Evolutionary conservation across 345 rosid species (phyloP).

Genomic region (Erysimum cheiranthoides): DNA sequence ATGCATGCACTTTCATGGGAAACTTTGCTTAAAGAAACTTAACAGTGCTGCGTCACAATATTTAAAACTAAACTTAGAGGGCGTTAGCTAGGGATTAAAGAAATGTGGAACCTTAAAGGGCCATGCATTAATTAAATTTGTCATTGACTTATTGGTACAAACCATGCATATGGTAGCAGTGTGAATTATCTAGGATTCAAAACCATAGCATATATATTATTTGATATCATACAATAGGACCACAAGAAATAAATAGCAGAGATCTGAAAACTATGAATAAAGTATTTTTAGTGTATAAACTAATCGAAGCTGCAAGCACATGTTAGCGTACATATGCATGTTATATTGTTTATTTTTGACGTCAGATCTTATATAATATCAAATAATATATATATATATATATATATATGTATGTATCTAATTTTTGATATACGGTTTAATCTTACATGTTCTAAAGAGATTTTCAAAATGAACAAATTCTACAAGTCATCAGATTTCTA

Average conservation of each 20-base stretch:
- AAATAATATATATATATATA: background rate
- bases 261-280: background rate
- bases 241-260: background rate
- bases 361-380: background rate
- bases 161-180: slow-evolving; percentile 24
- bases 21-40: slow-evolving; percentile 2
- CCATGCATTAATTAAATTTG: slow-evolving; percentile 25
- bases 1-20: background rate
- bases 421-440: background rate
- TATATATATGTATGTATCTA: background rate
- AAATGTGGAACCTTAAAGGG: background rate
- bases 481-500: background rate
- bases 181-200: background rate
- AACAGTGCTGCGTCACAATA: slow-evolving; percentile 13
- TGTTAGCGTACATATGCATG: slow-evolving; percentile 22
- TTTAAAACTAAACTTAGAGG: background rate
- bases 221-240: background rate
- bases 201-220: background rate
- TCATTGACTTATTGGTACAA: slow-evolving; percentile 14
- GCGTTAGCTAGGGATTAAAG: background rate
- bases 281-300: background rate
- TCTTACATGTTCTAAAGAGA: background rate
- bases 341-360: slow-evolving; percentile 9
- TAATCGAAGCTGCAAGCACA: slow-evolving; percentile 25
- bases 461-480: background rate